phyloP scores from a whole-genome alignment of 2,329 filamentous ascomycete species.

The Piedraia hortae region DNA sequence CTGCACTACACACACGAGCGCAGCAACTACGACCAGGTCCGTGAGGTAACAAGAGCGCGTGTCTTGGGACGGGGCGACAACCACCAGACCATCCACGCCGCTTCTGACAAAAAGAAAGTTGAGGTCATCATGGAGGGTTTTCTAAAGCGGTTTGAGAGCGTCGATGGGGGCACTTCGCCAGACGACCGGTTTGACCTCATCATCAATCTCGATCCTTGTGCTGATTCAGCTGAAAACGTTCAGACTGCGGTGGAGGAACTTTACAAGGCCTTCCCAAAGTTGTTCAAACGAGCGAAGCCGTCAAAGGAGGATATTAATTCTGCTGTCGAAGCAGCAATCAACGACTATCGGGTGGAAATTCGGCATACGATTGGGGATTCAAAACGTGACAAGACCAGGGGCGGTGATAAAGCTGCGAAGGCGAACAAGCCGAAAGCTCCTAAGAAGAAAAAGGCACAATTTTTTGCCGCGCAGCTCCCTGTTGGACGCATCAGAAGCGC shows the following conservation, averaged over 20 bases:
- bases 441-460: conserved; percentile 30
- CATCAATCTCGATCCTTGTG: conserved; percentile 56
- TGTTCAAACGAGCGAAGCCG: conserved; percentile 39
- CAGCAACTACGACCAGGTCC: conserved; percentile 39
- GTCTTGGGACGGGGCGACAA: conserved; percentile 77
- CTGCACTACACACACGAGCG: conserved; percentile 64
- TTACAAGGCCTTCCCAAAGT: conserved; percentile 47
- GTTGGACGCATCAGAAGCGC: conserved; percentile 24
- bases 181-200: conserved; percentile 61
- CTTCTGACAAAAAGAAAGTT: conserved; percentile 35
- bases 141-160: conserved; percentile 55
- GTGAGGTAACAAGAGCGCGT: conserved; percentile 45
- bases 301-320: conserved; percentile 45
- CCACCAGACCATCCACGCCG: conserved; percentile 86
- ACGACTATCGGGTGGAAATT: conserved; percentile 49
- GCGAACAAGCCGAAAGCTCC: conserved; percentile 13
- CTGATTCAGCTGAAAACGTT: conserved; percentile 59
- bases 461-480: conserved; percentile 32
- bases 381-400: conserved; percentile 16
- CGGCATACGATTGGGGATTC: conserved; percentile 41
- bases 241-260: conserved; percentile 49
- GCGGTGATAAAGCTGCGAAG: conserved; percentile 7
- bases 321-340: conserved; percentile 48
- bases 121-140: conserved; percentile 97
- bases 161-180: conserved; percentile 37